Evolutionary conservation across 2,329 filamentous ascomycete genomes (phyloP), one percentile per base, ranked within the genome.

Genomic region (Colletotrichum lini): DNA sequence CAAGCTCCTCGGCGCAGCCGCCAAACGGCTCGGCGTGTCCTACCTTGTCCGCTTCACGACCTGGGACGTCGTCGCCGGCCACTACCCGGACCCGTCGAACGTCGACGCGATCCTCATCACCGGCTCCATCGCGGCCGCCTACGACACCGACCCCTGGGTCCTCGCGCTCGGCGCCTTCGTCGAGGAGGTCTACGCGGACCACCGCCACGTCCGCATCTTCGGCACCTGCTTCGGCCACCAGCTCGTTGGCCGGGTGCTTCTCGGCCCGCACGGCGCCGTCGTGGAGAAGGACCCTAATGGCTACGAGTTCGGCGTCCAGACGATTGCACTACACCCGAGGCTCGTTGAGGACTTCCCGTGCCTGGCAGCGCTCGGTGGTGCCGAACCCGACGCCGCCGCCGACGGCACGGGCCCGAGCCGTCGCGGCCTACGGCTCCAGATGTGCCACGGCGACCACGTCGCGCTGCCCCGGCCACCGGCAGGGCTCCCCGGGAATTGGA

Each of bases 171-270:
- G 82, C 30, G 77, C 80, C 66, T 86, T 82, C 62, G 77, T 83
- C 8, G 75, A 74, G 21, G 74, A 75, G 49, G 80, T 78, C 6
- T 75, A 78, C 49, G 72, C 70, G 16, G 4, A 76, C 78, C 13
- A 78, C 80, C 13, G 75, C 77, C 4, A 74, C 76, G 18, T 81
- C 79, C 7, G 77, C 38, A 65, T 86, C 0, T 78, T 86, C 12
- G 85, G 85, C 1, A 79, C 86, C 47, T 87, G 85, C 73, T 87
- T 86, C 72, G 84, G 85, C 1, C 84, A 87, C 60, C 84, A 87
- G 75, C 85, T 87, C 38, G 74, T 87, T 42, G 85, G 81, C 2
- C 78, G 84, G 3, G 84, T 84, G 2, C 76, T 84, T 38, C 81
- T 69, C 6, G 61, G 61, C 23, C 60, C 66, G 9, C 61, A 69